Percentiles rank a stretch among this genome's conserved stretches.
Conservation (phyloP, 441 rosid species). For the Aquilaria agallochum region DNA sequence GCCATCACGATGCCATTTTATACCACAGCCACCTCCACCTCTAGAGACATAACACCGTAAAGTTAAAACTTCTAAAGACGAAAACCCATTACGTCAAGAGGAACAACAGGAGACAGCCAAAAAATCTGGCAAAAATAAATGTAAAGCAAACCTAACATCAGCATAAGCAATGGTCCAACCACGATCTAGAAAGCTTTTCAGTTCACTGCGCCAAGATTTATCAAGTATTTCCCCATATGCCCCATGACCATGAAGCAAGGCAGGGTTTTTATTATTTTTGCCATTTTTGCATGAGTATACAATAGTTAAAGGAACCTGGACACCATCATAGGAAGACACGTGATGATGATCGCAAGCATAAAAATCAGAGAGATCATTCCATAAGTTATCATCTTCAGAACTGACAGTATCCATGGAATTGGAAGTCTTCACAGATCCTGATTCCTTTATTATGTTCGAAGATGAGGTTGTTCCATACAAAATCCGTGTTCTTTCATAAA, state of each 20-base stretch:
- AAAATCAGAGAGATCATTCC: conserved; percentile 94
- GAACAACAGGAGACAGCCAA: not conserved
- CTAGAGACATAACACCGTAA: conserved; percentile 31
- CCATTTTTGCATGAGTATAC: conserved; percentile 55
- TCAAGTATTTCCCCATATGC: conserved; percentile 92
- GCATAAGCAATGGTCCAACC: conserved; percentile 97
- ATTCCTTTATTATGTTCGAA: conserved; percentile 28
- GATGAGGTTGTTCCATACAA: conserved; percentile 74
- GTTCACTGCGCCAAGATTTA: conserved; percentile 89
- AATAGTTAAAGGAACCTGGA: conserved; percentile 70
- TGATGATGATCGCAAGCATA: conserved; percentile 69
- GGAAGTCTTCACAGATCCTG: conserved; percentile 28
- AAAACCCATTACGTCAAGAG: conserved; percentile 9
- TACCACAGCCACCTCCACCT: conserved; percentile 94
- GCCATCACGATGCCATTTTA: conserved; percentile 81
- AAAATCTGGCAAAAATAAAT: conserved; percentile 3
- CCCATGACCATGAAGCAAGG: conserved; percentile 92
- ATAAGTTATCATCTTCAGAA: conserved; percentile 53
- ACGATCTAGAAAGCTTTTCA: conserved; percentile 97
- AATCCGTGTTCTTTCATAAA: conserved; percentile 81
- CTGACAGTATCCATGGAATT: conserved; percentile 33
- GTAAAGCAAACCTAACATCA: conserved; percentile 75
- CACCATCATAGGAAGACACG: conserved; percentile 78
- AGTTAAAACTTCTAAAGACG: not conserved
- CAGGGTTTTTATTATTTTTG: conserved; percentile 47